Evolutionary conservation across 176 grass and related monocot species (phyloP), one percentile per base, ranked within the genome.

Genomic region (Poa annua): DNA sequence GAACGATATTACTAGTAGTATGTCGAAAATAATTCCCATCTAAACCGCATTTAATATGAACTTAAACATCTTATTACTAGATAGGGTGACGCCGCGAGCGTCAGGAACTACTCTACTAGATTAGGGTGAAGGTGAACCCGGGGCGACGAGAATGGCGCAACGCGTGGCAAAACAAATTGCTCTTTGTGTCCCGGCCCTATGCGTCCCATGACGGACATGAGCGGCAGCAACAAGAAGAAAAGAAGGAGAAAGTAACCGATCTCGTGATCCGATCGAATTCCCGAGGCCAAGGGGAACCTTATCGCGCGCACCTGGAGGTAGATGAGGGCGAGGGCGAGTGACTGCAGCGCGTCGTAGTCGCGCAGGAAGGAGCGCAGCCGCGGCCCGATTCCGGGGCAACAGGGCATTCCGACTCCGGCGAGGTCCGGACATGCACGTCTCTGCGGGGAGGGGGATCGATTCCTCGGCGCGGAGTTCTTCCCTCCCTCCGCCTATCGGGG

Each of bases 301-400:
- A 80, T 50, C 29, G 24, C 14, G 75, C 82, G 57, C 56, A 96
- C 96, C 89, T 99, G 93, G 86, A 99, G 87, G 83, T 99, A 96
- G 86, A 99, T 88, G 77, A 99, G 89, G 19, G 85, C 42, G 78
- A 99, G 88, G 34, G 96, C 93, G 83, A 96, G 77, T 53, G 82
- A 87, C 85, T 92, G 96, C 55, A 99, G 96, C 75, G 85, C 83
- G 79, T 99, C 96, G 91, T 94, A 99, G 83, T 99, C 96, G 61
- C 93, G 85, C 51, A 96, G 86, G 78, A 93, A 94, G 76, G 96
- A 96, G 80, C 89, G 87, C 92, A 96, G 75, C 81, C 91, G 83
- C 75, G 87, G 89, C 66, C 89, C 85, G 83, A 87, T 71, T 41
- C 69, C 87, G 12, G 74, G 84, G 86, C 89, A 88, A 65, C 91